A percentile compares a stretch with the other conserved stretches of the same genome.
phyloP scores from a whole-genome alignment of 345 rosid genomes.

The Sisymbrium irio region DNA sequence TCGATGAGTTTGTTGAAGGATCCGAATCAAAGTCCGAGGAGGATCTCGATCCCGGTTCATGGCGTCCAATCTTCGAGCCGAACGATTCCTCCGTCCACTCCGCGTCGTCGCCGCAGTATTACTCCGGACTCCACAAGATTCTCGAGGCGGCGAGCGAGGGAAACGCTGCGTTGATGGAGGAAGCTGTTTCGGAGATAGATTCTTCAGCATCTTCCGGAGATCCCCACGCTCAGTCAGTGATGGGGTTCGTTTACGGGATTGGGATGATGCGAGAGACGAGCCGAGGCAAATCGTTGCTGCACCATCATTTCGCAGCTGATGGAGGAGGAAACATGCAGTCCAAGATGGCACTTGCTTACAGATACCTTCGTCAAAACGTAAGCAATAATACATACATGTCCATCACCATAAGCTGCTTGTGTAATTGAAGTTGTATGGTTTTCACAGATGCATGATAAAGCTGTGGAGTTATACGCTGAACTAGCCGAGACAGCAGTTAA shows the following conservation, averaged over 20 bases:
- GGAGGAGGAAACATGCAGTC: constrained; percentile 81
- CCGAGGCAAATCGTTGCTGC: constrained; percentile 66
- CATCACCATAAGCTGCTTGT: too few relatives aligned
- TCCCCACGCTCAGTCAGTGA: constrained; percentile 66
- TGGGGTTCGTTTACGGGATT: constrained; percentile 60
- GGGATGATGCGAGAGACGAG: constrained; percentile 71
- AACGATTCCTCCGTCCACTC: constrained; percentile 32
- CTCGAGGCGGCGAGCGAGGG: constrained; percentile 51
- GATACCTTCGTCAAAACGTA: constrained; percentile 82
- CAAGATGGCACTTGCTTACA: constrained; percentile 84
- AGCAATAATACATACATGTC: too few relatives aligned
- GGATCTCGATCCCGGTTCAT: constrained; percentile 83
- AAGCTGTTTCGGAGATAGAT: constrained; percentile 63
- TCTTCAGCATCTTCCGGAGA: constrained; percentile 50
- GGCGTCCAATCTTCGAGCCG: constrained; percentile 87
- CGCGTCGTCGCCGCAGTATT: constrained; percentile 42
- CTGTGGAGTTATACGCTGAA: constrained; percentile 75
- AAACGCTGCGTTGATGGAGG: constrained; percentile 59
- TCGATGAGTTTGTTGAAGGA: constrained; percentile 69
- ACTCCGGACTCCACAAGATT: constrained; percentile 55
- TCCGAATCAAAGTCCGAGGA: constrained; percentile 62
- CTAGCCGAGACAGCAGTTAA: constrained; percentile 86
- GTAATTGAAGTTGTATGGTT: background rate
- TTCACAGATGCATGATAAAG: constrained; percentile 75
- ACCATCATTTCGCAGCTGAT: constrained; percentile 68